Evolutionary conservation across 1,139 yeast species (phyloP), one percentile per base, ranked within the genome.

Genomic region (Pichia sp.): DNA sequence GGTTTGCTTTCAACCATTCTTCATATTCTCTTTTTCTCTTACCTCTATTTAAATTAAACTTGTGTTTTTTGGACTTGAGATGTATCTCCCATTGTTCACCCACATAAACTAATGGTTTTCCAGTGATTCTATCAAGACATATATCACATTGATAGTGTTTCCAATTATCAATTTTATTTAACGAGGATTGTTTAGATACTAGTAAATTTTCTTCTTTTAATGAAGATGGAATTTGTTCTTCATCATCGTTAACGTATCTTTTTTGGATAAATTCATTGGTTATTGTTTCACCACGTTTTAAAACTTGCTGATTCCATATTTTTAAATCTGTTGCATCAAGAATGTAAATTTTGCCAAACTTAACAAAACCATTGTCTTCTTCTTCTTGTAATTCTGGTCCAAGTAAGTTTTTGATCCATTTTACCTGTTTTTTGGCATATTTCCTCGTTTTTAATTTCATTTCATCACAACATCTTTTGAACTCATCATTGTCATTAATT

Each of bases 361-460:
- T 73, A 40, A 70, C 65, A 63, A 68, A 76, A 8, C 67, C 62
- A 52, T 76, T 76, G n/a, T 73, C 59, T 0, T 69, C 59, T 51
- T 80, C 85, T 47, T 73, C 73, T 10, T 68, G 66, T 28, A 85
- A 67, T 62, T 85, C 89, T 1, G 83, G 79, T 3, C 82, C 73
- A 34, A 92, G 69, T 50, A 83, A 72, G 57, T 85, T 86, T 46
- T 75, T 75, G 53, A 92, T 90, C 97, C 97, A 92, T 64, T 89
- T 89, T n/a, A 89, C 80, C 63, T 92, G 99, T 55, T 78, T 78
- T 54, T 83, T 83, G 1, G 97, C 96, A 64, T 92, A 92, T 60
- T 83, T 87, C 48, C 96, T 69, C 0, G 99, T 92, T 40, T 86
- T 73, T 2, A 79, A 70, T 63, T 92, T 89, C 97, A 92, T 92